These are phyloP conservation scores for Suillus variegatus DNA, from an alignment of 768 basidiomycete species.

Conservation along the genomic window DNA sequence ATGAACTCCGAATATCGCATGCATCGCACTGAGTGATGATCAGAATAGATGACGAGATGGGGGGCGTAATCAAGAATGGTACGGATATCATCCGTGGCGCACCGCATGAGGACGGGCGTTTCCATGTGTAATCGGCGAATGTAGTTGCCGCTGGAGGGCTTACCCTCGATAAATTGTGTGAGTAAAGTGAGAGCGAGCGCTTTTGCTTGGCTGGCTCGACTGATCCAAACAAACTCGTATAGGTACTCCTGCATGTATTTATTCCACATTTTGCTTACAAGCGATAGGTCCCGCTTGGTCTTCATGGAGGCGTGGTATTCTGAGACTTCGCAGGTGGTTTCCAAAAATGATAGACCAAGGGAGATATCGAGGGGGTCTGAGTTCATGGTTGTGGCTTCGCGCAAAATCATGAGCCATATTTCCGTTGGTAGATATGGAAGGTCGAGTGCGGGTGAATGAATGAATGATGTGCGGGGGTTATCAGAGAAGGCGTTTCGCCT, in stretches of 20 bases:
- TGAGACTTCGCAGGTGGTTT: slow-evolving; percentile 41
- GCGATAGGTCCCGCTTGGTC: slow-evolving; percentile 50
- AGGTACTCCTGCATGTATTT: slow-evolving; percentile 53
- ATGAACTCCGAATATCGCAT: slow-evolving; percentile 46
- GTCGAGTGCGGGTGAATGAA: slow-evolving; percentile 33
- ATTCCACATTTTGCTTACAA: slow-evolving; percentile 60
- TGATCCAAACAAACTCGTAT: slow-evolving; percentile 74
- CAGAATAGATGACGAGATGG: slow-evolving; percentile 58
- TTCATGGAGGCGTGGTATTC: slow-evolving; percentile 50
- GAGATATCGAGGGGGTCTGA: slow-evolving; percentile 50
- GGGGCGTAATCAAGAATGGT: slow-evolving; percentile 69
- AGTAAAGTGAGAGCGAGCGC: slow-evolving; percentile 44
- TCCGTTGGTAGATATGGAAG: slow-evolving; percentile 58
- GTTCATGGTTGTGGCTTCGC: slow-evolving; percentile 49
- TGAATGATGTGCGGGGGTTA: slow-evolving; percentile 17
- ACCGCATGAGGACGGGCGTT: slow-evolving; percentile 62
- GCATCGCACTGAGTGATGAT: slow-evolving; percentile 64
- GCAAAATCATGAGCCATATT: slow-evolving; percentile 66
- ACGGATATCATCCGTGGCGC: slow-evolving; percentile 65
- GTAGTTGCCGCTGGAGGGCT: slow-evolving; percentile 43
- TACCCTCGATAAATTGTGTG: slow-evolving; percentile 41
- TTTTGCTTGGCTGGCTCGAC: slow-evolving; percentile 51
- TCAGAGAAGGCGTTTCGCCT: slow-evolving; percentile 12
- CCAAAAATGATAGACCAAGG: slow-evolving; percentile 60
- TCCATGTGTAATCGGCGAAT: slow-evolving; percentile 72